A percentile compares a stretch with the other conserved stretches of the same genome.
Conservation (phyloP, 1,139 yeast genomes). For the Magnusiomyces suaveolens region DNA sequence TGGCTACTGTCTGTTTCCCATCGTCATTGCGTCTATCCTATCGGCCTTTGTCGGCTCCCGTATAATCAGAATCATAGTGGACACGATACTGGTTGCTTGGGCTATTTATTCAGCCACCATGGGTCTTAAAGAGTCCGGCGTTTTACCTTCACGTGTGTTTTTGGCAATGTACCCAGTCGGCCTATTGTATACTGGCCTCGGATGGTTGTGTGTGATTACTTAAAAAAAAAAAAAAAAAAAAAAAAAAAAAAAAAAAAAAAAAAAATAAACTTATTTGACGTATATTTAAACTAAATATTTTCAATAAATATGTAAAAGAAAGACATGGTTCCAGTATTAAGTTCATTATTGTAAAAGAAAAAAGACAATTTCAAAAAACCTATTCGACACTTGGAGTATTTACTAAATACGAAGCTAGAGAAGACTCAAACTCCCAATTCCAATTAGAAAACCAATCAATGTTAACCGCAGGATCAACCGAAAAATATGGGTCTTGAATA, state of each 20-base stretch:
- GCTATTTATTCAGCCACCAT: slow-evolving; percentile 60
- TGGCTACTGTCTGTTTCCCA: slow-evolving; percentile 75
- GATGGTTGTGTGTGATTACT: slow-evolving; percentile 72
- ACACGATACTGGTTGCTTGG: slow-evolving; percentile 53
- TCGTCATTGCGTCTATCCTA: slow-evolving; percentile 54
- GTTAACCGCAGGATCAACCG: slow-evolving; percentile 17
- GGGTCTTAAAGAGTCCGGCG: slow-evolving; percentile 61
- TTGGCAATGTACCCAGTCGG: slow-evolving; percentile 76
- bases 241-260: background rate
- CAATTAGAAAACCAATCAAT: slow-evolving; percentile 26
- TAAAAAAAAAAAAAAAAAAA: slow-evolving; percentile 24
- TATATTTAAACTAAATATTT: background rate
- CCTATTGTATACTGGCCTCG: slow-evolving; percentile 58
- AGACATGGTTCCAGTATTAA: slow-evolving; percentile 10
- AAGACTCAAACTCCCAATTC: slow-evolving; percentile 18
- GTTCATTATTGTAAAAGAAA: no score
- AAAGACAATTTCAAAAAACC: no score
- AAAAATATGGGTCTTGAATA: background rate
- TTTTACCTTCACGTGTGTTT: slow-evolving; percentile 55
- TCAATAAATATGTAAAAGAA: slow-evolving; percentile 4
- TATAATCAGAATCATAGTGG: slow-evolving; percentile 46
- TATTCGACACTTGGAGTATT: background rate
- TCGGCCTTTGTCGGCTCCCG: slow-evolving; percentile 49
- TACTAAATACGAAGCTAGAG: slow-evolving; percentile 8
- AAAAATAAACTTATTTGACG: no score